Evolutionary conservation across 805 yeast species (phyloP).

Genomic region (Cyberlindnera amylophila): DNA sequence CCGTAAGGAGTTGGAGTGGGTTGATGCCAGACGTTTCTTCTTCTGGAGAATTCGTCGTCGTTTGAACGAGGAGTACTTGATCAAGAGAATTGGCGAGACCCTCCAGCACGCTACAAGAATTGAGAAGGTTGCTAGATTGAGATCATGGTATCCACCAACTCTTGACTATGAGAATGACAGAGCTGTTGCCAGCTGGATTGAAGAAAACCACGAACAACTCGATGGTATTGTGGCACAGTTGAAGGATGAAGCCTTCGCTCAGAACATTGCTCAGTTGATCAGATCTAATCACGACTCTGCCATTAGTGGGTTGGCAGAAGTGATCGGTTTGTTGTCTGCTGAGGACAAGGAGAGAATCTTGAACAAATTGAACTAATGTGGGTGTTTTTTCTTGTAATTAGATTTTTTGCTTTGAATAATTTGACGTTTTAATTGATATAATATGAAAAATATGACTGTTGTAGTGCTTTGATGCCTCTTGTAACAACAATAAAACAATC

Average conservation of each 20-base stretch:
- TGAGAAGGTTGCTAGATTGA: slow-evolving; percentile 81
- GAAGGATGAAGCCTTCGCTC: slow-evolving; percentile 63
- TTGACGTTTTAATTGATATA: slow-evolving; percentile 3
- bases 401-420: slow-evolving; percentile 1
- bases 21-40: slow-evolving; percentile 87
- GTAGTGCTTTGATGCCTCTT: too few relatives aligned
- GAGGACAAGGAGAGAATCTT: slow-evolving; percentile 49
- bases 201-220: slow-evolving; percentile 63
- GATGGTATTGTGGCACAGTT: slow-evolving; percentile 59
- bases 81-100: slow-evolving; percentile 67
- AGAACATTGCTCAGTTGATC: slow-evolving; percentile 55
- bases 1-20: slow-evolving; percentile 81
- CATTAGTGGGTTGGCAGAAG: slow-evolving; percentile 52
- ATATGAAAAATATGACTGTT: too few relatives aligned
- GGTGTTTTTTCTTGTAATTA: slow-evolving; percentile 11
- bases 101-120: slow-evolving; percentile 59
- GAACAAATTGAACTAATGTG: slow-evolving; percentile 30
- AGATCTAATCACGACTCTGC: slow-evolving; percentile 52
- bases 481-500: not conserved
- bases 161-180: slow-evolving; percentile 69
- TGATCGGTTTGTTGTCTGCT: slow-evolving; percentile 45
- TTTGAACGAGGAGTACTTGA: slow-evolving; percentile 84
- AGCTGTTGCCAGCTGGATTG: slow-evolving; percentile 82
- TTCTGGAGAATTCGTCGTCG: slow-evolving; percentile 99
- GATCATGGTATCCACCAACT: slow-evolving; percentile 77